Base-by-base conservation (phyloP, 2,329 filamentous ascomycete genomes). In the Neophaeococcomyces aloes region DNA sequence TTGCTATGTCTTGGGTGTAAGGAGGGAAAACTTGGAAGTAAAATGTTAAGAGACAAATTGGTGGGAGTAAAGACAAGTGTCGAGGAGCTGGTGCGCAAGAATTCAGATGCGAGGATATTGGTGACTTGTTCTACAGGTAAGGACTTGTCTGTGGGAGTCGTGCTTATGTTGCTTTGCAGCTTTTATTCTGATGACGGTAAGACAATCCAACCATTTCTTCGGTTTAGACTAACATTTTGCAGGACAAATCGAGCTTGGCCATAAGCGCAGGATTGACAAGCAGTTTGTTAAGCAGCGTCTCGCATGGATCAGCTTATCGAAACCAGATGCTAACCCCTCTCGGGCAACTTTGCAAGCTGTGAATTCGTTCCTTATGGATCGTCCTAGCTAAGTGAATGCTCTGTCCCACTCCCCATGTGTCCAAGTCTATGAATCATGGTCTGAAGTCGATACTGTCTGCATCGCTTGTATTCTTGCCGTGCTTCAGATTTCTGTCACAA, bases 271-370 rank as follows among this genome's bases (percentile, higher is more conserved):
- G 46, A 67, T 89, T 37, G 80, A 78, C 59, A 96, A 98, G 64
- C 69, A 72, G 7, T 70, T 82, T 38, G 87, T 96, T 58, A 81
- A 84, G 54, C 76, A 79, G 53, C 75, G 81, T 41, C 69, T 96
- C 25, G 81, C 83, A n/a, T 83, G 80, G 69, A 84, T 96, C 54
- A 85, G 89, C 62, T 81, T 79, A 4, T 77, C 76, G 0, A 81
- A 82, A 58, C 82, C 87, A 1, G 79, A 83, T 53, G 83, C 81
- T 2, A 94, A 93, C 58, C 88, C 89, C 0, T 88, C 81, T 49
- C 72, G 91, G 29, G 74, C 84, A 17, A 95, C 88, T 0, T 66
- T 96, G 29, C 88, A 95, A 63, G 89, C 86, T 53, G 82, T 96
- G 4, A 95, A 96, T 62, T 84, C 84, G 44, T 94, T 86, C 56